phyloP scores from a whole-genome alignment of 78 protist genomes.

The Guillardia theta region DNA sequence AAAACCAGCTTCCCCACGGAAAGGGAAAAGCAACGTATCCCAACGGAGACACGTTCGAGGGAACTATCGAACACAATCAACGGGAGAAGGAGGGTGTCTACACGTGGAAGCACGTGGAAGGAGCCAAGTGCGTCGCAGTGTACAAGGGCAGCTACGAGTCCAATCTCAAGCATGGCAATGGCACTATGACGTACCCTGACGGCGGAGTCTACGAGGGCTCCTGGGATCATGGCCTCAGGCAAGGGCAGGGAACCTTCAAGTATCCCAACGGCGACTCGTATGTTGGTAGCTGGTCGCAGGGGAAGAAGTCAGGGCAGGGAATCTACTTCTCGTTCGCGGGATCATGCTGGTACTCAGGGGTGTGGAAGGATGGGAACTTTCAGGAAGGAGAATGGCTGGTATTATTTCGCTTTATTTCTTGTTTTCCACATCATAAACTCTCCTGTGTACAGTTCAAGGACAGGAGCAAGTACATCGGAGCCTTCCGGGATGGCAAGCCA shows the following conservation, averaged over 20 bases:
- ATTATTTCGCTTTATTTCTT: too few relatives aligned
- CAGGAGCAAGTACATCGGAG: neutral
- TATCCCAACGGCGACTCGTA: slow-evolving; percentile 47
- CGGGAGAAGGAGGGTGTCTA: slow-evolving; percentile 33
- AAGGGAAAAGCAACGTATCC: slow-evolving; percentile 21
- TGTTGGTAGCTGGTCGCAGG: neutral
- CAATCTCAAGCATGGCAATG: slow-evolving; percentile 23
- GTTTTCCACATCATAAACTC: too few relatives aligned
- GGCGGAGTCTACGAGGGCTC: slow-evolving; percentile 4
- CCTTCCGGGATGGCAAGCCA: neutral
- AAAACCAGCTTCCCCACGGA: neutral
- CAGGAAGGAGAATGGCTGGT: neutral
- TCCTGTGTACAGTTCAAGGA: slow-evolving; percentile 26
- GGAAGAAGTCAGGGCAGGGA: slow-evolving; percentile 26
- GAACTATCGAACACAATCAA: neutral
- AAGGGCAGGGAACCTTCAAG: slow-evolving; percentile 41
- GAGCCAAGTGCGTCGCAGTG: neutral
- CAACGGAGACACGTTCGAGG: slow-evolving; percentile 30
- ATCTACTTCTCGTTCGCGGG: neutral
- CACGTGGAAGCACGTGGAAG: neutral
- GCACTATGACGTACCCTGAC: slow-evolving; percentile 41
- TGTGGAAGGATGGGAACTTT: neutral
- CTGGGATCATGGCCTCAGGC: neutral
- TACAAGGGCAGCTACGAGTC: neutral
- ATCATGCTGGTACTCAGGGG: neutral